phyloP scores from a whole-genome alignment of 805 yeast genomes.

The Scheffersomyces lignosus region DNA sequence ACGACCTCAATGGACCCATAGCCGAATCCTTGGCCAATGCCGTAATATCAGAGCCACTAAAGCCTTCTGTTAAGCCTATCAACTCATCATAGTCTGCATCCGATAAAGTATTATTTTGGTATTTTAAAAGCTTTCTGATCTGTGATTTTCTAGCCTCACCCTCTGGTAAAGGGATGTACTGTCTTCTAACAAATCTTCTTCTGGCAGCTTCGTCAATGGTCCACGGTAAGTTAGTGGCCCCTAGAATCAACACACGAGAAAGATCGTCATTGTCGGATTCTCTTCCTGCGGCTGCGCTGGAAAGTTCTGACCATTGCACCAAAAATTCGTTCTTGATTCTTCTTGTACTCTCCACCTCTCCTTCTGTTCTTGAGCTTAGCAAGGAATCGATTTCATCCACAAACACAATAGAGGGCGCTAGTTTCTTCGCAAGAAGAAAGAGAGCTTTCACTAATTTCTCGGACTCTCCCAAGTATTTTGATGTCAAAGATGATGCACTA shows the following conservation, averaged over 20 bases:
- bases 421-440: conserved; percentile 76
- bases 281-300: conserved; percentile 78
- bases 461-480: conserved; percentile 87
- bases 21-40: conserved; percentile 96
- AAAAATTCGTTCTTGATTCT: conserved; percentile 90
- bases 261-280: conserved; percentile 47
- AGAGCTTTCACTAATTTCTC: conserved; percentile 91
- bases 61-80: conserved; percentile 70
- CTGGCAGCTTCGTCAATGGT: conserved; percentile 96
- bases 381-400: conserved; percentile 95
- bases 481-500: conserved; percentile 85
- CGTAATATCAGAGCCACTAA: conserved; percentile 92
- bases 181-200: conserved; percentile 86
- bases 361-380: conserved; percentile 70
- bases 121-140: conserved; percentile 60
- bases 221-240: conserved; percentile 97
- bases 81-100: conserved; percentile 63
- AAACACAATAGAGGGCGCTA: conserved; percentile 92
- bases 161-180: conserved; percentile 93
- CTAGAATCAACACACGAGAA: conserved; percentile 78
- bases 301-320: conserved; percentile 91
- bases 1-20: conserved; percentile 90
- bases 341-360: conserved; percentile 85
- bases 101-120: conserved; percentile 70
- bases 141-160: conserved; percentile 76